Percentiles rank a stretch among this genome's conserved stretches.
These are phyloP conservation scores for Aurifilum marmelostoma DNA, from an alignment of 2,329 filamentous ascomycete genomes.

Conservation along the genomic window DNA sequence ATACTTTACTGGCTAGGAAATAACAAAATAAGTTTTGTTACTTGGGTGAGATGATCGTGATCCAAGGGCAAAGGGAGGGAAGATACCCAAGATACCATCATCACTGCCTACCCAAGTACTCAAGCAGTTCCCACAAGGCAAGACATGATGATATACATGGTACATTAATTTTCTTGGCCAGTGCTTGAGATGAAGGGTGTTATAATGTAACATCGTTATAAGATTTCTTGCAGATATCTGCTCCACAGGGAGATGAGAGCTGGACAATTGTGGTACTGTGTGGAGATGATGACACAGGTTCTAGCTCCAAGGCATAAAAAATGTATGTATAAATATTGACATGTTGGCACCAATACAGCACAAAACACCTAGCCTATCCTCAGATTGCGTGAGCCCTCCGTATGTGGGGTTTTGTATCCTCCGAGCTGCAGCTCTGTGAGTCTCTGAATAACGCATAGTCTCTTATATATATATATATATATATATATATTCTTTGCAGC, in stretches of 20 bases:
- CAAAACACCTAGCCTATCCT: too few relatives aligned
- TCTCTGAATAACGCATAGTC: not conserved
- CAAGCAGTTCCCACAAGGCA: too few relatives aligned
- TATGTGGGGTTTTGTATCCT: not conserved
- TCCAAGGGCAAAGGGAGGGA: not conserved
- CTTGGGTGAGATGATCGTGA: not conserved
- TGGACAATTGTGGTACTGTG: not conserved
- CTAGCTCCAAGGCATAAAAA: not conserved
- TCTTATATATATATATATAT: not conserved
- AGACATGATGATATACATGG: too few relatives aligned
- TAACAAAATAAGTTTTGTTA: too few relatives aligned
- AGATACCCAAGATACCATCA: not conserved
- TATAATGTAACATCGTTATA: not conserved
- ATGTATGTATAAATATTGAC: too few relatives aligned
- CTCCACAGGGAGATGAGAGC: not conserved
- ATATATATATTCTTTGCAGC: too few relatives aligned
- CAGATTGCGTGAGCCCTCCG: too few relatives aligned
- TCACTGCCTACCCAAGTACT: not conserved
- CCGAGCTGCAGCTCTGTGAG: too few relatives aligned
- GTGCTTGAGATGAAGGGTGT: not conserved
- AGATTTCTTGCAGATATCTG: not conserved
- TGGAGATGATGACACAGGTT: not conserved
- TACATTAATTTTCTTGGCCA: not conserved
- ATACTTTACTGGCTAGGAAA: too few relatives aligned
- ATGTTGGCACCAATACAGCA: too few relatives aligned